Conservation (phyloP, 192 early-diverging fungal species). For the Coemansia sp. region DNA sequence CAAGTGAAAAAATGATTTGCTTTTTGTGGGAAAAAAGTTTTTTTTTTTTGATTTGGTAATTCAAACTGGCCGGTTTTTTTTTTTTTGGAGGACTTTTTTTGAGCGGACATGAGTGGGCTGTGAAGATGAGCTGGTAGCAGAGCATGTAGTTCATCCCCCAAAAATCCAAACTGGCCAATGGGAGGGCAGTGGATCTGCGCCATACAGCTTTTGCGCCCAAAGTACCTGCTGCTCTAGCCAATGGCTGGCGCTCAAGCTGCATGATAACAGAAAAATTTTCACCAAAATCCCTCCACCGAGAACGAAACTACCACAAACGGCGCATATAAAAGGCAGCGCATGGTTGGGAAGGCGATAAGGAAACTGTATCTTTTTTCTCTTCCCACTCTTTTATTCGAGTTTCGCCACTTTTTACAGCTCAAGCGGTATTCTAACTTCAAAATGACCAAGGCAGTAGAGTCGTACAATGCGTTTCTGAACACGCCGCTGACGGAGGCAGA, state of each 20-base stretch:
- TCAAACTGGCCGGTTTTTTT: background rate
- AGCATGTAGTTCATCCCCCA: background rate
- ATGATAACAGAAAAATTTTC: slow-evolving; percentile 8
- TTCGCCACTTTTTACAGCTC: background rate
- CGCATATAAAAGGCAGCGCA: background rate
- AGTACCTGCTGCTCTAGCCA: too few species aligned
- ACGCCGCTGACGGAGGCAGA: slow-evolving; percentile 88
- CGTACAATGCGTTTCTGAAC: slow-evolving; percentile 80
- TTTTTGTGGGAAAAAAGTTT: slow-evolving; percentile 1
- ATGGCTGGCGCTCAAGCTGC: background rate
- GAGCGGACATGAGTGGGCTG: background rate
- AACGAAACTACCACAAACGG: background rate
- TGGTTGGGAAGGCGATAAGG: background rate
- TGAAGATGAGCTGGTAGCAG: background rate
- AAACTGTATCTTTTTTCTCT: too few species aligned
- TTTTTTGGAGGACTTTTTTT: background rate
- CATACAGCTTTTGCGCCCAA: too few species aligned
- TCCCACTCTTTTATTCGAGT: background rate
- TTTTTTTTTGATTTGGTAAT: background rate
- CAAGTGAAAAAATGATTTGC: too few species aligned
- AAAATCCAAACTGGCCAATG: background rate
- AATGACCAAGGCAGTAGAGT: slow-evolving; percentile 44
- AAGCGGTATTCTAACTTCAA: slow-evolving; percentile 52
- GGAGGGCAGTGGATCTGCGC: too few species aligned
- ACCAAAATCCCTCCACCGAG: background rate